Percentiles rank a stretch among this genome's conserved stretches.
Evolutionary conservation across 495 filamentous ascomycete species (phyloP).

Genomic region (Aspergillus conjunctus): DNA sequence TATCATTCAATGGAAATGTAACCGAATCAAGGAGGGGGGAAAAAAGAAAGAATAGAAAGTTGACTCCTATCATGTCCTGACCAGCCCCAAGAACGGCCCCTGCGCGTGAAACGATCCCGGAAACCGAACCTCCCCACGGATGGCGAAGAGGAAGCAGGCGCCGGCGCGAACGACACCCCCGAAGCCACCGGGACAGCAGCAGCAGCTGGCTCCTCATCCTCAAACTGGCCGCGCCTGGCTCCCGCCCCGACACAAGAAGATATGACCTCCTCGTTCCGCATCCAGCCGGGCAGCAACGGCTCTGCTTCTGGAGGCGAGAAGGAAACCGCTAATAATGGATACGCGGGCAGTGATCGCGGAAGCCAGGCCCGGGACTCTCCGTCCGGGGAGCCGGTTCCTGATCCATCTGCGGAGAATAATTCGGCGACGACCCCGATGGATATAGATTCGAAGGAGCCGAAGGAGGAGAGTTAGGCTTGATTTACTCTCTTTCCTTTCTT

Average conservation of each 20-base stretch:
- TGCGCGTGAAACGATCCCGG: conserved; percentile 81
- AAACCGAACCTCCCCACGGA: conserved; percentile 41
- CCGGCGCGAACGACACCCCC: conserved; percentile 26
- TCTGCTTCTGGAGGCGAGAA: conserved; percentile 27
- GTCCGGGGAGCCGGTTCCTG: conserved; percentile 22
- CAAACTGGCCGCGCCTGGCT: conserved; percentile 39
- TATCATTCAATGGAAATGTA: too few species aligned
- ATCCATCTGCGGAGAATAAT: conserved; percentile 30
- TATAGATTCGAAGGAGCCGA: conserved; percentile 42
- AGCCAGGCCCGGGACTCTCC: conserved; percentile 30
- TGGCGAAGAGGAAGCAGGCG: conserved; percentile 28
- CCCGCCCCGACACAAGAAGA: conserved; percentile 47
- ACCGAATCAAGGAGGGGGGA: neutral
- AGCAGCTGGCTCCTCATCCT: conserved; percentile 17
- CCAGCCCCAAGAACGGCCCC: conserved; percentile 86
- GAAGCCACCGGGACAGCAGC: conserved; percentile 21
- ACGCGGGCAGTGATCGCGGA: conserved; percentile 25
- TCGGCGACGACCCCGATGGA: conserved; percentile 46
- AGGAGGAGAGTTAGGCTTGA: conserved; percentile 33
- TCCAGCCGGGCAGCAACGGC: conserved; percentile 36
- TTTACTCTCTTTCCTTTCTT: neutral
- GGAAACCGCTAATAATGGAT: conserved; percentile 29
- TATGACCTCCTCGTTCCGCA: conserved; percentile 46
- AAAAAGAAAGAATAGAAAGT: neutral
- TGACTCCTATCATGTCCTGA: neutral